These are phyloP conservation scores for Wickerhamiella azyma DNA, from an alignment of 805 yeast species.

Conservation along the genomic window DNA sequence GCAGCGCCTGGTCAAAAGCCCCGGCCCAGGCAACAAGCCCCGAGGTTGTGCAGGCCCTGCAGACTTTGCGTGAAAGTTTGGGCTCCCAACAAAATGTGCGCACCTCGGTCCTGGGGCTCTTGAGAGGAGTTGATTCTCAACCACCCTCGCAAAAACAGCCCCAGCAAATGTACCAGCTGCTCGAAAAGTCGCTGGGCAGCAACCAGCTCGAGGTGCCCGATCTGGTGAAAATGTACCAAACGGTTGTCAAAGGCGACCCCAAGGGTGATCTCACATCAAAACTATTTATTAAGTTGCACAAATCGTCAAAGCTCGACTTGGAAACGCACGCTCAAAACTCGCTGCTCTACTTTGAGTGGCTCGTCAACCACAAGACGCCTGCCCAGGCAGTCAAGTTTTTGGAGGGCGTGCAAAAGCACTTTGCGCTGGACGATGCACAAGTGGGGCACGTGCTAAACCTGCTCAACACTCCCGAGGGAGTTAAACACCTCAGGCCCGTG, in stretches of 20 bases:
- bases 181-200: constrained; percentile 12
- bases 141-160: constrained; percentile 9
- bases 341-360: constrained; percentile 13
- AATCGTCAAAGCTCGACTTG: constrained; percentile 9
- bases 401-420: constrained; percentile 11
- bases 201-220: constrained; percentile 3
- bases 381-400: constrained; percentile 17
- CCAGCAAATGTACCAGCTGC: constrained; percentile 12
- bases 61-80: constrained; percentile 1
- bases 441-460: constrained; percentile 9
- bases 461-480: background rate
- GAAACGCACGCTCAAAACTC: constrained; percentile 16
- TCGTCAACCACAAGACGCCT: constrained; percentile 13
- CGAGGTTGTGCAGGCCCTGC: constrained; percentile 3
- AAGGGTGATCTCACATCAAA: constrained; percentile 14
- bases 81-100: background rate
- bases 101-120: constrained; percentile 7
- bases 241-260: constrained; percentile 8
- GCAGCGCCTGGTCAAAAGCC: constrained; percentile 3
- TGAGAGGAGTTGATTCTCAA: constrained; percentile 1
- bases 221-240: constrained; percentile 12
- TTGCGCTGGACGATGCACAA: constrained; percentile 6
- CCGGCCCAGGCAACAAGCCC: constrained; percentile 1
- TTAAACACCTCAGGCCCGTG: background rate
- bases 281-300: constrained; percentile 17